phyloP scores from a whole-genome alignment of 2,329 filamentous ascomycete genomes.

The Leptosphaerulina australis region DNA sequence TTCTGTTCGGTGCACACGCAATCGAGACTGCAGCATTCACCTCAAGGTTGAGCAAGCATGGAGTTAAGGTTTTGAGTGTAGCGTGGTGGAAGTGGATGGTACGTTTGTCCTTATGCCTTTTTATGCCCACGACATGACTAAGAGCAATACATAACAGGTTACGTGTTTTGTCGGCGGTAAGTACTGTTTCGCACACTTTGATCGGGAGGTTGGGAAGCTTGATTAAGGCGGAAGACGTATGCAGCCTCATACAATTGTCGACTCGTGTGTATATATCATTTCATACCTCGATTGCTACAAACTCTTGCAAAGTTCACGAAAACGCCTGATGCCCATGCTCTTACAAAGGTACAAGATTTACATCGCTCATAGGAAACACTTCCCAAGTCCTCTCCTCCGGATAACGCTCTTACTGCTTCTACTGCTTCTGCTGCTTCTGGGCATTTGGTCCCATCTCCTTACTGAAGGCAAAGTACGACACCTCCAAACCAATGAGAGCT shows the following conservation, averaged over 20 bases:
- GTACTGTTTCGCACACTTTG: constrained; percentile 33
- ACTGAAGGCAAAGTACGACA: constrained; percentile 93
- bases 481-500: constrained; percentile 79
- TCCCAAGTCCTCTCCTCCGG: not conserved
- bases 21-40: constrained; percentile 31
- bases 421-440: constrained; percentile 74
- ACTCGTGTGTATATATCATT: constrained; percentile 5
- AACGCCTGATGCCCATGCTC: constrained; percentile 27
- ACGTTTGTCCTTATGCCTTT: too few species aligned
- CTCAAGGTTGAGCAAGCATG: constrained; percentile 22
- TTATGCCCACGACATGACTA: too few species aligned
- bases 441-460: constrained; percentile 91
- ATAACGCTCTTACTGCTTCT: not conserved
- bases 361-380: constrained; percentile 1
- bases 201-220: constrained; percentile 21
- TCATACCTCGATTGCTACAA: constrained; percentile 4
- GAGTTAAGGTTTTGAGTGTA: constrained; percentile 21
- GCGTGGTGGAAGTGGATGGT: constrained; percentile 35
- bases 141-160: too few species aligned
- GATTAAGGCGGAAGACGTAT: not conserved
- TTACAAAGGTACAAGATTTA: constrained; percentile 22
- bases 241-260: too few species aligned
- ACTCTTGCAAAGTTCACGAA: constrained; percentile 8
- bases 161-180: constrained; percentile 35
- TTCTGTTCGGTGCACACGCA: constrained; percentile 31